phyloP scores from a whole-genome alignment of 2,329 filamentous ascomycete species.

The Chrysoporthe cubensis region DNA sequence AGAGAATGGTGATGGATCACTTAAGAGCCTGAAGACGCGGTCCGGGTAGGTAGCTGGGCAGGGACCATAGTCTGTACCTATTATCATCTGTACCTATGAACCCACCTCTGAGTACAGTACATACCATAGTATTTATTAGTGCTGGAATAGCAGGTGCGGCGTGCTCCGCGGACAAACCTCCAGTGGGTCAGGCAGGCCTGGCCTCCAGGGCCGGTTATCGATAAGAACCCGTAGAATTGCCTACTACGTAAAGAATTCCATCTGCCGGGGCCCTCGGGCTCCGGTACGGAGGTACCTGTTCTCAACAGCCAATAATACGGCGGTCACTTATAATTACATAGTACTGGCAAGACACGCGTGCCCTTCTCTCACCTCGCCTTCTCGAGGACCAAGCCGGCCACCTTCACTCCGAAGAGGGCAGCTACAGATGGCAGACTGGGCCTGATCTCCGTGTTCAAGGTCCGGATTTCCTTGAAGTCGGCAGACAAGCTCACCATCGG shows the following conservation, averaged over 20 bases:
- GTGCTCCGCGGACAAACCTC: neutral
- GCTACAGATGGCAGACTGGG: neutral
- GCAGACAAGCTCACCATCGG: neutral
- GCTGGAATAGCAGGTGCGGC: neutral
- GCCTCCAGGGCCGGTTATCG: neutral
- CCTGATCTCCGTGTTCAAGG: neutral
- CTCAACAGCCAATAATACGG: neutral
- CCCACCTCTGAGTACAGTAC: no score
- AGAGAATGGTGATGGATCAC: neutral
- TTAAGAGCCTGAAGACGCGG: neutral
- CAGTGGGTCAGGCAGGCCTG: neutral
- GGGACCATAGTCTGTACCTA: no score
- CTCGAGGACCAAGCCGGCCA: neutral
- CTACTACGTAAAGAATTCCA: neutral
- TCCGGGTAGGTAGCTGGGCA: neutral
- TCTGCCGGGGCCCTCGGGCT: neutral
- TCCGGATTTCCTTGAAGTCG: neutral
- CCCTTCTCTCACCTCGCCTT: neutral
- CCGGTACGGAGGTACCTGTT: slow-evolving; percentile 3
- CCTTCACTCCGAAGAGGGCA: neutral
- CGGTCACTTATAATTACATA: neutral
- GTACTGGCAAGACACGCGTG: no score
- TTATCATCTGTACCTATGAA: no score
- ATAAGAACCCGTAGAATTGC: neutral
- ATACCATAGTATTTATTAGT: no score